Evolutionary conservation across 768 basidiomycete genomes (phyloP).

Genomic region (Amanita inopinata): DNA sequence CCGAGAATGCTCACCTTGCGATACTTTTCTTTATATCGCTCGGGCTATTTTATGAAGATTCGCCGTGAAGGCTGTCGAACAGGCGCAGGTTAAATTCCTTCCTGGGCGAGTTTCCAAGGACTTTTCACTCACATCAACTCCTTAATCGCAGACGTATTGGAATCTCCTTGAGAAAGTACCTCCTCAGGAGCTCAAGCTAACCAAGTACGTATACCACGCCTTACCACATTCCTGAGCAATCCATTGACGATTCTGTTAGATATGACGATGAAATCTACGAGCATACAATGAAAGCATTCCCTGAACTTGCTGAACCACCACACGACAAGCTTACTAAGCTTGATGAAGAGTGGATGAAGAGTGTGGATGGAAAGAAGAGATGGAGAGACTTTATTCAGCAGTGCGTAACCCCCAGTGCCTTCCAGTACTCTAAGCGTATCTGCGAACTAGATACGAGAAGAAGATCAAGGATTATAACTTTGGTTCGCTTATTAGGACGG

Average conservation of each 20-base stretch:
- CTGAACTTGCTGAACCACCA: slow-evolving; percentile 52
- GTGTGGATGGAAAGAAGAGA: slow-evolving; percentile 69
- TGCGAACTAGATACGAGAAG: slow-evolving; percentile 62
- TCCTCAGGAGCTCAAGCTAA: slow-evolving; percentile 70
- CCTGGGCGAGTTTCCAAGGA: not conserved
- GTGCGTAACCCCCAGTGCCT: slow-evolving; percentile 25
- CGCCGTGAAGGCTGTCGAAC: slow-evolving; percentile 93
- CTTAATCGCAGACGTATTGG: slow-evolving; percentile 73
- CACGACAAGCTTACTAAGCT: slow-evolving; percentile 44
- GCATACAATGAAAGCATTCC: slow-evolving; percentile 68
- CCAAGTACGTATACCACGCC: slow-evolving; percentile 47
- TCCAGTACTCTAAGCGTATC: not conserved
- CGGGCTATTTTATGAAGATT: slow-evolving; percentile 37
- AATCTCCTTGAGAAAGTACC: slow-evolving; percentile 77
- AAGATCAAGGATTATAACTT: slow-evolving; percentile 94
- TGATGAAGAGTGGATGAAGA: slow-evolving; percentile 93
- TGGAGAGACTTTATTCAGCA: slow-evolving; percentile 84
- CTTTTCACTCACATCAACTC: not conserved
- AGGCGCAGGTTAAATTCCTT: slow-evolving; percentile 70
- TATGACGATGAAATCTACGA: slow-evolving; percentile 88
- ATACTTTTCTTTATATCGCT: too few species aligned
- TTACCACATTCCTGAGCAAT: not conserved
- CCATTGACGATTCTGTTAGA: slow-evolving; percentile 28
- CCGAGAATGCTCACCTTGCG: too few species aligned
- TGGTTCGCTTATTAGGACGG: slow-evolving; percentile 83